Conservation (phyloP, 345 rosid species). For the Aethionema arabicum region DNA sequence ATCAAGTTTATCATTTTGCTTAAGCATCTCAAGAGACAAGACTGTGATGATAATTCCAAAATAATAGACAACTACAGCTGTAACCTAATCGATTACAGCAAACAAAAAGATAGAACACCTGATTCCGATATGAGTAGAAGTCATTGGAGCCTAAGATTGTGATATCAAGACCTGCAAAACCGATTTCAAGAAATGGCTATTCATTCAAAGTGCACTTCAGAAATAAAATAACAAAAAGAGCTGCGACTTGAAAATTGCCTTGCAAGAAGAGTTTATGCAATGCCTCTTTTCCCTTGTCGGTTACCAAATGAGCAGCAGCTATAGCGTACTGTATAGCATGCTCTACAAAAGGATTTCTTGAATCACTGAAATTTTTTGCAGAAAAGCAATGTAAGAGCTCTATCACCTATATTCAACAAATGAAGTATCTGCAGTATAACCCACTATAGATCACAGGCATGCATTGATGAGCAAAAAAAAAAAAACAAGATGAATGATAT, state of each 20-base stretch:
- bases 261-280: constrained; percentile 73
- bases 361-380: constrained; percentile 50
- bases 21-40: constrained; percentile 9
- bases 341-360: constrained; percentile 86
- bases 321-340: constrained; percentile 72
- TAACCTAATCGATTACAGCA: background rate
- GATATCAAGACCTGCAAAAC: constrained; percentile 79
- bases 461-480: too few species aligned
- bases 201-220: constrained; percentile 13
- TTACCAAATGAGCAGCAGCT: constrained; percentile 72
- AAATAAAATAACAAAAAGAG: constrained; percentile 5
- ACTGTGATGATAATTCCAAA: background rate
- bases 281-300: constrained; percentile 51
- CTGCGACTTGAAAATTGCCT: constrained; percentile 45
- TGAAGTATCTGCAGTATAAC: constrained; percentile 4
- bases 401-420: constrained; percentile 6
- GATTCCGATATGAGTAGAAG: constrained; percentile 90
- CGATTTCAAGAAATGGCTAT: constrained; percentile 36
- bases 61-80: constrained; percentile 9
- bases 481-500: background rate
- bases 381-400: constrained; percentile 23
- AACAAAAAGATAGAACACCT: constrained; percentile 45
- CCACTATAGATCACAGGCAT: too few species aligned
- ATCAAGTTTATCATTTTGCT: constrained; percentile 22
- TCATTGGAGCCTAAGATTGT: constrained; percentile 89